Percentiles rank a stretch among this genome's conserved stretches.
phyloP scores from a whole-genome alignment of 805 yeast species.

The Yarrowia sp. region DNA sequence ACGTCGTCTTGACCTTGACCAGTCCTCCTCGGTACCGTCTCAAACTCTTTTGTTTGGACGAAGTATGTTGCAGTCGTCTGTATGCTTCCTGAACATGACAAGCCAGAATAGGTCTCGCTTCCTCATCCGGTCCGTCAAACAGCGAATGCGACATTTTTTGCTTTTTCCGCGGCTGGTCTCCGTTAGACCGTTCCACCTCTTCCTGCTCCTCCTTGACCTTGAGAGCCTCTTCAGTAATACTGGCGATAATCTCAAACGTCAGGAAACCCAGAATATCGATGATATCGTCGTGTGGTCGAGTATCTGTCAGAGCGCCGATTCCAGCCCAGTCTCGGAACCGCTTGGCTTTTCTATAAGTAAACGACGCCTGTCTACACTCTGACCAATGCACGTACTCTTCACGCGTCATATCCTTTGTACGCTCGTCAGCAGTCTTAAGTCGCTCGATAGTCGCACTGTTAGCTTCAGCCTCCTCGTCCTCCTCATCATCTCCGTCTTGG shows the following conservation, averaged over 20 bases:
- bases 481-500: slow-evolving; percentile 63
- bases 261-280: slow-evolving; percentile 92
- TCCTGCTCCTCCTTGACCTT: slow-evolving; percentile 71
- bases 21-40: slow-evolving; percentile 73
- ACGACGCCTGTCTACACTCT: slow-evolving; percentile 95
- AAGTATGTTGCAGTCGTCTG: slow-evolving; percentile 64
- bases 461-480: slow-evolving; percentile 89
- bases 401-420: slow-evolving; percentile 89
- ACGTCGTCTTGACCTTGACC: slow-evolving; percentile 48
- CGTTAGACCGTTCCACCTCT: slow-evolving; percentile 49
- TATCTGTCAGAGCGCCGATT: slow-evolving; percentile 74
- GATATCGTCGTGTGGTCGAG: slow-evolving; percentile 93
- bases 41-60: slow-evolving; percentile 59
- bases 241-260: slow-evolving; percentile 95
- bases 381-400: slow-evolving; percentile 99
- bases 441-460: slow-evolving; percentile 83
- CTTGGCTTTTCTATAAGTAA: slow-evolving; percentile 91
- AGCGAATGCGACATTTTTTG: slow-evolving; percentile 36
- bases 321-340: slow-evolving; percentile 97
- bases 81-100: slow-evolving; percentile 87
- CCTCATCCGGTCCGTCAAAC: slow-evolving; percentile 87
- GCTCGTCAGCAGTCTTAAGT: slow-evolving; percentile 86
- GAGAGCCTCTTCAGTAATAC: slow-evolving; percentile 88
- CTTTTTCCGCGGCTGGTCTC: slow-evolving; percentile 40
- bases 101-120: slow-evolving; percentile 71